phyloP scores from a whole-genome alignment of 495 filamentous ascomycete genomes.

The Immersiella caudata region DNA sequence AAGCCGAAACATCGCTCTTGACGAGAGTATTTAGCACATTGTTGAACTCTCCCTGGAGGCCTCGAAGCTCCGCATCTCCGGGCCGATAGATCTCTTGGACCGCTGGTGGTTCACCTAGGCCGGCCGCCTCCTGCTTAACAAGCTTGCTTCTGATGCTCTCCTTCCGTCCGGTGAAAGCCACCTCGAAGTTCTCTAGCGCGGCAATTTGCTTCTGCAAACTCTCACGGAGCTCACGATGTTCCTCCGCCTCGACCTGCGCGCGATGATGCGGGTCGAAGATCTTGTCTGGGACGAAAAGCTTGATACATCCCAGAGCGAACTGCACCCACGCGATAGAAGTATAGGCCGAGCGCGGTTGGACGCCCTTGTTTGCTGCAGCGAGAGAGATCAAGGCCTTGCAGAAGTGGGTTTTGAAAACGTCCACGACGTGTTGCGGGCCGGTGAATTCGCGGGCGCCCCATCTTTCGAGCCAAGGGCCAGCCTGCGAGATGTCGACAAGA shows the following conservation, averaged over 20 bases:
- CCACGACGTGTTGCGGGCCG: slow-evolving; percentile 28
- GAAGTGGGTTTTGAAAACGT: slow-evolving; percentile 45
- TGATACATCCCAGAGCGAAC: slow-evolving; percentile 66
- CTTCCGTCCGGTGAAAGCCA: slow-evolving; percentile 65
- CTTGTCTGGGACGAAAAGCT: slow-evolving; percentile 82
- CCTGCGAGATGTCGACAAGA: slow-evolving; percentile 16
- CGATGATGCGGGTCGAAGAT: slow-evolving; percentile 83
- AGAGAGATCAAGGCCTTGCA: slow-evolving; percentile 42
- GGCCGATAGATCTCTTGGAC: slow-evolving; percentile 69
- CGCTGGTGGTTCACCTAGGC: slow-evolving; percentile 63
- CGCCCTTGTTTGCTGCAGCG: slow-evolving; percentile 33
- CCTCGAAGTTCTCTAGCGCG: slow-evolving; percentile 66
- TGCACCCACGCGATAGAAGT: slow-evolving; percentile 63
- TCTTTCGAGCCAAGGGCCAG: slow-evolving; percentile 32
- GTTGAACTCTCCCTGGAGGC: slow-evolving; percentile 80
- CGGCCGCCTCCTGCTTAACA: slow-evolving; percentile 59
- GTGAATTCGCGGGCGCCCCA: slow-evolving; percentile 17
- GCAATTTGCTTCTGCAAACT: slow-evolving; percentile 60
- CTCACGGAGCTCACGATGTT: slow-evolving; percentile 59
- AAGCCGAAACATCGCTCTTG: slow-evolving; percentile 53
- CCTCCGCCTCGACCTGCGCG: slow-evolving; percentile 69
- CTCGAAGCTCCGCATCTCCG: slow-evolving; percentile 60
- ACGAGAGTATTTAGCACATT: slow-evolving; percentile 72
- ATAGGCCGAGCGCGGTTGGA: slow-evolving; percentile 33
- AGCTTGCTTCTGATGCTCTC: slow-evolving; percentile 64